Percentiles rank a stretch among this genome's conserved stretches.
Conservation (phyloP, 169 alveolate genomes). For the Plasmodium gallinaceum region DNA sequence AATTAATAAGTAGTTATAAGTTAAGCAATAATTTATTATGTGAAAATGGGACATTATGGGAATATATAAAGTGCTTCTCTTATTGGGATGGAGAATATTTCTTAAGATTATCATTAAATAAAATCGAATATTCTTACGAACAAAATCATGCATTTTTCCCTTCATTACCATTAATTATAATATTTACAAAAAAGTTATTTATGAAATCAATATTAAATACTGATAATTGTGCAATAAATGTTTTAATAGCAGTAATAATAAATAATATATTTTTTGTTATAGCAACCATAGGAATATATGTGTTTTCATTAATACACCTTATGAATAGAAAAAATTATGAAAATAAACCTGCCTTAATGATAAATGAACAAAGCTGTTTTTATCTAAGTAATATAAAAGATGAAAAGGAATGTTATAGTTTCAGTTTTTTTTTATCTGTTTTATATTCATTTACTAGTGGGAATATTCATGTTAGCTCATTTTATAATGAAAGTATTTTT, state of each 20-base stretch:
- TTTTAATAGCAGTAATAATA: constrained; percentile 20
- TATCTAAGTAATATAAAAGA: constrained; percentile 8
- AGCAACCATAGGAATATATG: constrained; percentile 44
- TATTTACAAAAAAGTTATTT: constrained; percentile 19
- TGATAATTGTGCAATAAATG: constrained; percentile 11
- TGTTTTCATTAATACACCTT: constrained; percentile 22
- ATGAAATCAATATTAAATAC: neutral
- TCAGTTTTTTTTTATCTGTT: constrained; percentile 32
- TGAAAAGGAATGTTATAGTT: constrained; percentile 14
- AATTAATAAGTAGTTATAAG: constrained; percentile 41
- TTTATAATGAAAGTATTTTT: constrained; percentile 73
- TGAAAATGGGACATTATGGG: constrained; percentile 24
- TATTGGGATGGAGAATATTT: constrained; percentile 85
- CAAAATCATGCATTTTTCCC: constrained; percentile 86
- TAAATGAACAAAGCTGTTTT: constrained; percentile 14
- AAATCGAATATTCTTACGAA: constrained; percentile 79
- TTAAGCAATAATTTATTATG: constrained; percentile 57
- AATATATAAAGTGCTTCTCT: constrained; percentile 31
- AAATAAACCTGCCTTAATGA: neutral
- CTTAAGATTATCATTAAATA: constrained; percentile 79
- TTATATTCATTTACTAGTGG: constrained; percentile 41
- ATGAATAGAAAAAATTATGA: neutral
- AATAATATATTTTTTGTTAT: constrained; percentile 40
- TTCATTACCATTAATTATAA: constrained; percentile 78
- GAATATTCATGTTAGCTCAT: constrained; percentile 47